Conservation (phyloP, 2,329 filamentous ascomycete species). For the Scytalidium lignicola region DNA sequence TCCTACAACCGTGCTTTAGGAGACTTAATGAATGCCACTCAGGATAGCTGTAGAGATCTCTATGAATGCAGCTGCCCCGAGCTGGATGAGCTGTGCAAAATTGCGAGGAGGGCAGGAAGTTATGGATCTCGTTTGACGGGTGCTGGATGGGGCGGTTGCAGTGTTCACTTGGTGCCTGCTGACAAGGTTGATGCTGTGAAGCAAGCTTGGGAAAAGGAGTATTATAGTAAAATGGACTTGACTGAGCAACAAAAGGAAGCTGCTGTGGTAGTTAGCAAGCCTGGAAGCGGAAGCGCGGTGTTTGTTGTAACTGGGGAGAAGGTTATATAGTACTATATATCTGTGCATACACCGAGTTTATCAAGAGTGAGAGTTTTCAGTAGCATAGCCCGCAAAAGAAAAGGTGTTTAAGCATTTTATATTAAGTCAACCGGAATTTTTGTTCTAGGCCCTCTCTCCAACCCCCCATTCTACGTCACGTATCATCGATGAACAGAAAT, state of each 20-base stretch:
- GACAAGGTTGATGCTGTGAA: conserved; percentile 76
- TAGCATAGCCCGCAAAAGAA: too few relatives aligned
- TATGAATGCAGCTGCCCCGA: conserved; percentile 93
- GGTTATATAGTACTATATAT: not conserved
- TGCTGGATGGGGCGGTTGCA: conserved; percentile 95
- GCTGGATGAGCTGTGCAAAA: conserved; percentile 80
- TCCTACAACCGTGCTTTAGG: conserved; percentile 67
- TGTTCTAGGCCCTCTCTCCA: too few relatives aligned
- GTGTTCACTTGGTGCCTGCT: conserved; percentile 83
- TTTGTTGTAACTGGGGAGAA: conserved; percentile 32
- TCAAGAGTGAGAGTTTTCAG: too few relatives aligned
- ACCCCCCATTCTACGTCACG: too few relatives aligned
- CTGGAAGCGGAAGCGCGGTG: conserved; percentile 66
- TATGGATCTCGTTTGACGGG: conserved; percentile 86
- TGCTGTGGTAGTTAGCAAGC: conserved; percentile 85
- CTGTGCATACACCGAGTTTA: too few relatives aligned
- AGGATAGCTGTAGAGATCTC: conserved; percentile 76
- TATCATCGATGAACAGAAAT: not conserved
- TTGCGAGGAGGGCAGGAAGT: conserved; percentile 72
- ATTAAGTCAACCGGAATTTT: too few relatives aligned
- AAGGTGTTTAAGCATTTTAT: too few relatives aligned
- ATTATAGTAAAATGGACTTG: conserved; percentile 65
- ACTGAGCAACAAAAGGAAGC: conserved; percentile 68
- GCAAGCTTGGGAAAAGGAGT: conserved; percentile 71
- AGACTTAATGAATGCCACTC: conserved; percentile 80